These are phyloP conservation scores for Calonectria hongkongensis DNA, from an alignment of 2,329 filamentous ascomycete species.

Conservation along the genomic window DNA sequence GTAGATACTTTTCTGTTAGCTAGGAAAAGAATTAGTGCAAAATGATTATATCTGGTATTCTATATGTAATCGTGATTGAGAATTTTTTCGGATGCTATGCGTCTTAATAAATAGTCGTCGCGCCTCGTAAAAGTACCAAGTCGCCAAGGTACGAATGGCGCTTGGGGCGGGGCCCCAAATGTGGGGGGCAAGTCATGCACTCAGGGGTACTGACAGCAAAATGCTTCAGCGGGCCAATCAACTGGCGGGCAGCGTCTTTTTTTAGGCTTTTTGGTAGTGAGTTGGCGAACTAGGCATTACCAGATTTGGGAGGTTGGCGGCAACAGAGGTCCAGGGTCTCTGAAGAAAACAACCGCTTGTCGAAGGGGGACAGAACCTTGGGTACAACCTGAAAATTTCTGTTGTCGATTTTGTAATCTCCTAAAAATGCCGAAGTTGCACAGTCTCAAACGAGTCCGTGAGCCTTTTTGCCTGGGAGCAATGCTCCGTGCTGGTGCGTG, in stretches of 20 bases:
- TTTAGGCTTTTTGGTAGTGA: not conserved
- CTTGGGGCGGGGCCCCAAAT: not conserved
- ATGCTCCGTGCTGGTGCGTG: not conserved
- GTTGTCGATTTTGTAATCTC: not conserved
- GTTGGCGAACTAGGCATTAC: not conserved
- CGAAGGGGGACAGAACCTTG: not conserved
- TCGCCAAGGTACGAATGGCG: not conserved
- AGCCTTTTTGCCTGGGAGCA: not conserved
- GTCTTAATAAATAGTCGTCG: too few species aligned
- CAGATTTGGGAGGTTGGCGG: slow-evolving; percentile 13
- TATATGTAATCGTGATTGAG: too few species aligned
- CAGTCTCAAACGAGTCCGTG: not conserved
- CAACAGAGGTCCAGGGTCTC: not conserved
- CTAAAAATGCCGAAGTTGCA: not conserved
- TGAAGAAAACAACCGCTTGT: not conserved
- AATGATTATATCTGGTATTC: too few species aligned
- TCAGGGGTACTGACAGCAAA: not conserved
- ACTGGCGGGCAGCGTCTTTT: not conserved
- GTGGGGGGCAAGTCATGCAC: too few species aligned
- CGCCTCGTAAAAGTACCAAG: too few species aligned
- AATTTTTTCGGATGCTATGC: too few species aligned
- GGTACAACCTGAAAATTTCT: not conserved
- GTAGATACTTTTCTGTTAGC: too few species aligned
- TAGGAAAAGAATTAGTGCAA: too few species aligned
- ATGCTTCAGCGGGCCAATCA: not conserved